phyloP scores from a whole-genome alignment of 1,139 yeast species.

The Yamadazyma kanchanaburiensis region DNA sequence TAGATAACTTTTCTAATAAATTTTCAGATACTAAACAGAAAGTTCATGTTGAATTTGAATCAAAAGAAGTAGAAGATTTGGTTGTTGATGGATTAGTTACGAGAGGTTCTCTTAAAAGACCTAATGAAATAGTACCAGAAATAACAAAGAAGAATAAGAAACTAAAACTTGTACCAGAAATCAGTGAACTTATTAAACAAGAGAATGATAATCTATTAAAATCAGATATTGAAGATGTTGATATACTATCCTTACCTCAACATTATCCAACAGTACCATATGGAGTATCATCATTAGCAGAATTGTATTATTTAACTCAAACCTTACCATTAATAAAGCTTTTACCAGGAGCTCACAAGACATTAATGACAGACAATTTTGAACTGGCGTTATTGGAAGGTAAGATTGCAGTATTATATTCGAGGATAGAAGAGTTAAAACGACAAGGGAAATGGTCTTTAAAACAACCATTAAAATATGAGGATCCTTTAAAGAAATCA shows the following conservation, averaged over 20 bases:
- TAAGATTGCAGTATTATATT: slow-evolving; percentile 85
- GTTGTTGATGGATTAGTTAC: background rate
- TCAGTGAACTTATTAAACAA: slow-evolving; percentile 14
- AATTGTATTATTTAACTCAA: slow-evolving; percentile 81
- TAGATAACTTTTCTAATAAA: slow-evolving; percentile 7
- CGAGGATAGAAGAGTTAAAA: slow-evolving; percentile 88
- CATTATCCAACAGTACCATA: slow-evolving; percentile 43
- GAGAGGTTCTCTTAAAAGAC: background rate
- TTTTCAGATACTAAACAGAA: slow-evolving; percentile 5
- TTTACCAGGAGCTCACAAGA: slow-evolving; percentile 82
- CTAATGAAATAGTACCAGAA: background rate
- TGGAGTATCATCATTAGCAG: slow-evolving; percentile 67
- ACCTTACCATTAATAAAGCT: slow-evolving; percentile 80
- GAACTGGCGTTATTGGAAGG: slow-evolving; percentile 90
- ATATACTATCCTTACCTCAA: slow-evolving; percentile 40
- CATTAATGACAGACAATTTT: slow-evolving; percentile 77
- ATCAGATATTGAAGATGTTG: slow-evolving; percentile 29
- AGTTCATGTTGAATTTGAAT: slow-evolving; percentile 4
- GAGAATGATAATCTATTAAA: slow-evolving; percentile 22
- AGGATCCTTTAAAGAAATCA: slow-evolving; percentile 58
- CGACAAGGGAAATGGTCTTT: slow-evolving; percentile 88
- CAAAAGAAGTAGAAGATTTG: background rate
- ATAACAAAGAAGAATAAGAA: slow-evolving; percentile 3
- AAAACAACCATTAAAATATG: slow-evolving; percentile 71
- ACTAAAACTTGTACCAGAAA: slow-evolving; percentile 9